These are phyloP conservation scores for Boechera divaricarpa DNA, from an alignment of 345 rosid genomes.

Conservation along the genomic window DNA sequence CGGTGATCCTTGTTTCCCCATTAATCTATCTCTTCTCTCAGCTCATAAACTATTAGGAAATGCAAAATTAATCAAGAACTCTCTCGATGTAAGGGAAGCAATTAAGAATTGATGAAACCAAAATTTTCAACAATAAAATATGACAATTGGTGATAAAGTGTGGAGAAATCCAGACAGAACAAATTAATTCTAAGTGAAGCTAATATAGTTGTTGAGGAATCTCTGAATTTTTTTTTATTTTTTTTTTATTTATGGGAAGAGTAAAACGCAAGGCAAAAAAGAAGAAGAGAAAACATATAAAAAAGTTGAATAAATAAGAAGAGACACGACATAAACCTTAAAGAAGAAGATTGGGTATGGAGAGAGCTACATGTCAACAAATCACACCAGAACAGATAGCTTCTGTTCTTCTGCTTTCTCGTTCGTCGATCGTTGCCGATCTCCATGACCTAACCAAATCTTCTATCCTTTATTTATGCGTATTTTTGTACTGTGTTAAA, in stretches of 20 bases:
- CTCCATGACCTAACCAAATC: constrained; percentile 31
- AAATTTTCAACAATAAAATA: constrained; percentile 31
- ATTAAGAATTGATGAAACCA: constrained; percentile 42
- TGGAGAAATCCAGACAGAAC: constrained; percentile 28
- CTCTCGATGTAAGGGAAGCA: constrained; percentile 9
- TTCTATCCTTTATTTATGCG: not conserved
- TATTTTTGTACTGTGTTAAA: not conserved
- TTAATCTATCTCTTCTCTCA: constrained; percentile 21
- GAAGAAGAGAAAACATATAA: too few relatives aligned
- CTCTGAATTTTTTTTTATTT: constrained; percentile 1
- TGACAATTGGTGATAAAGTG: constrained; percentile 31
- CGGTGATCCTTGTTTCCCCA: constrained; percentile 66
- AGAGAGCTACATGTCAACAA: constrained; percentile 65
- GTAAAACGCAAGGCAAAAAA: constrained; percentile 66
- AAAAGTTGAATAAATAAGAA: constrained; percentile 15
- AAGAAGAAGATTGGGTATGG: constrained; percentile 45
- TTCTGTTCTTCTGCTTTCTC: constrained; percentile 45
- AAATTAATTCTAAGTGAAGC: constrained; percentile 59
- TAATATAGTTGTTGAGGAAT: constrained; percentile 55
- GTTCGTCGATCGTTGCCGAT: constrained; percentile 40
- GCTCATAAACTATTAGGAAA: constrained; percentile 46
- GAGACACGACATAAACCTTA: constrained; percentile 50
- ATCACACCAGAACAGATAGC: constrained; percentile 50
- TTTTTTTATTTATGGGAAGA: constrained; percentile 21
- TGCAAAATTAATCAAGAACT: constrained; percentile 27